These are phyloP conservation scores for Trichoderma brevicompactum DNA, from an alignment of 2,329 filamentous ascomycete species.

Conservation along the genomic window DNA sequence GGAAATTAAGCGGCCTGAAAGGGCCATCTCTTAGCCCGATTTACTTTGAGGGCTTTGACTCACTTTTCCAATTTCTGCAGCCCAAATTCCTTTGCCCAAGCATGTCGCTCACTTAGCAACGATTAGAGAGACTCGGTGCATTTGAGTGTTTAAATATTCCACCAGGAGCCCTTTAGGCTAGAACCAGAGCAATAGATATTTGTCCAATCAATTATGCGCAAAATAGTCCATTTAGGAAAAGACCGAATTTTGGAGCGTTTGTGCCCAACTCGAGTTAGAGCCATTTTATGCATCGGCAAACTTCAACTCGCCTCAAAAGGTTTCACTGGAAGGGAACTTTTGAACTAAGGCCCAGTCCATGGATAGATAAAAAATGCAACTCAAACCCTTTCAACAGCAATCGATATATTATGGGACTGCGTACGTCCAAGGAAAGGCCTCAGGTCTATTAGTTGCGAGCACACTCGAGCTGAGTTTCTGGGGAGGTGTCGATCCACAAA, in stretches of 20 bases:
- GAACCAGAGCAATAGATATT: neutral
- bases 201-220: neutral
- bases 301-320: neutral
- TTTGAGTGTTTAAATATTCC: neutral
- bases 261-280: neutral
- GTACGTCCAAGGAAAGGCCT: conserved; percentile 36
- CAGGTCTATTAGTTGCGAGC: conserved; percentile 39
- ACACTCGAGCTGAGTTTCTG: conserved; percentile 49
- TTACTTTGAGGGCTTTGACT: too few relatives aligned
- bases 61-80: too few relatives aligned
- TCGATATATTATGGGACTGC: conserved; percentile 27
- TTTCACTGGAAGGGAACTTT: neutral
- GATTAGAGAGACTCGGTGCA: neutral
- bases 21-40: too few relatives aligned
- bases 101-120: neutral
- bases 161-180: neutral
- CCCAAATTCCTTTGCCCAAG: neutral
- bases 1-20: neutral
- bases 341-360: neutral
- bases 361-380: neutral
- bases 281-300: neutral
- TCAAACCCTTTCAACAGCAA: neutral
- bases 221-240: neutral
- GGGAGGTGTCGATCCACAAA: conserved; percentile 48
- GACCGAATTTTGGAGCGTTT: neutral